Conservation (phyloP, 1,284 basidiomycete genomes). For the Leccinum olivaceoglutinosum region DNA sequence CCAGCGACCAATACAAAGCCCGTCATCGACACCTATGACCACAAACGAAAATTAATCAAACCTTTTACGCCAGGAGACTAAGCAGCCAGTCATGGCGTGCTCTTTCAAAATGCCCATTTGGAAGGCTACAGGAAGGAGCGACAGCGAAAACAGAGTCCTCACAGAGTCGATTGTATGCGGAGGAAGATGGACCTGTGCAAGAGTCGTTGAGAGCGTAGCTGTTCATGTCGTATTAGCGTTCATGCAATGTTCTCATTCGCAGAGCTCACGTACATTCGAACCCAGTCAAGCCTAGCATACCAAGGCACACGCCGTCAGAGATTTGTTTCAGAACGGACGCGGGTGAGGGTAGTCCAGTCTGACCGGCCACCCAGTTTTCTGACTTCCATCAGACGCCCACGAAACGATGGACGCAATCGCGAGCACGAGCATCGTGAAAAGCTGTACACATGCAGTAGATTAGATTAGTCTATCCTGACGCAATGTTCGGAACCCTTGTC, state of each 20-base stretch:
- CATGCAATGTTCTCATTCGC: neutral
- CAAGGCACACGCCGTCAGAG: slow-evolving; percentile 62
- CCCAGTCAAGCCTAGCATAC: slow-evolving; percentile 66
- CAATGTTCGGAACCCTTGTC: neutral
- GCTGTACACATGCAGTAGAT: slow-evolving; percentile 30
- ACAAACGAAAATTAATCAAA: slow-evolving; percentile 20
- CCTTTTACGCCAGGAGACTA: slow-evolving; percentile 51
- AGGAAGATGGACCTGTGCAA: slow-evolving; percentile 85
- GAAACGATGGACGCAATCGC: slow-evolving; percentile 43
- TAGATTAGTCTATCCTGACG: slow-evolving; percentile 2
- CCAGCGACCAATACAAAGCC: slow-evolving; percentile 36
- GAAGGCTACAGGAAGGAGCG: slow-evolving; percentile 85
- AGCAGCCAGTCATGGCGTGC: slow-evolving; percentile 80
- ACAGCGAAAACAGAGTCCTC: slow-evolving; percentile 86
- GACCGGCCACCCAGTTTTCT: slow-evolving; percentile 49
- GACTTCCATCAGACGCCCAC: slow-evolving; percentile 47
- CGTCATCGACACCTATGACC: neutral
- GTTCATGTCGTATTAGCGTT: slow-evolving; percentile 10
- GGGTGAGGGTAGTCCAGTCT: slow-evolving; percentile 24
- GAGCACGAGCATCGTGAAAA: slow-evolving; percentile 49
- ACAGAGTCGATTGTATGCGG: slow-evolving; percentile 83
- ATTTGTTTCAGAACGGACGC: slow-evolving; percentile 38
- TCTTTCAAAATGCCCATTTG: slow-evolving; percentile 87
- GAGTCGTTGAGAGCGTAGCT: slow-evolving; percentile 78
- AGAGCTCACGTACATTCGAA: slow-evolving; percentile 49